Evolutionary conservation across 768 basidiomycete species (phyloP), one percentile per base, ranked within the genome.

Genomic region (Boletus pseudo-olivaceus): DNA sequence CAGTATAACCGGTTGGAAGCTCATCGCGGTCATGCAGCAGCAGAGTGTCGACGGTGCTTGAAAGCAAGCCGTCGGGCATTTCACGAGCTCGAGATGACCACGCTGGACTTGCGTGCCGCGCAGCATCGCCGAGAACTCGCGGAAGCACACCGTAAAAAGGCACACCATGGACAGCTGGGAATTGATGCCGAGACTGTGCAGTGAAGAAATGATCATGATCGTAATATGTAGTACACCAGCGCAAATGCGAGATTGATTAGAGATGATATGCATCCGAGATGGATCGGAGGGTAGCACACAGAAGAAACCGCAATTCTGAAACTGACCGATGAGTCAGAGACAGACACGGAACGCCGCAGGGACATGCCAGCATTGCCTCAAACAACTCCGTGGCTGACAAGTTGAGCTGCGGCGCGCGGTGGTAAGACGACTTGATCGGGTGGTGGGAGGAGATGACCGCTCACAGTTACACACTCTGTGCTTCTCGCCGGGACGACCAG

Each of bases 281-380:
- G 85, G 87, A 63, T 90, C 82, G 64, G 82, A 82, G 14, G 86
- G 84, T 43, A 86, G 67, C 2, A 82, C 78, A 65, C 85, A 88
- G 68, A 81, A 89, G 69, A 88, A 87, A 14, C 83, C 85, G 48
- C 79, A 73, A 12, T 78, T 76, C 86, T 89, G 62, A 55, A 57
- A 58, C 33, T 2, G 53, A 47, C 27, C 14, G 51, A 47, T 54
- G 53, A 54, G 57, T 50, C 54, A 50, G 37, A 35, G 30, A 50
- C 2, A 45, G 55, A 34, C 11, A 46, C 27, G 35, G 30, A 38
- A 35, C 20, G 44, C 27, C 38, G 56, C 29, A 47, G 45, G 55
- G 47, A 48, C 71, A 30, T 56, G 83, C 84, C 81, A 88, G 87
- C 87, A 91, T 90, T 38, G 84, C 80, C 63, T 79, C 73, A 62